Conservation (phyloP, 768 basidiomycete genomes). For the Butyriboletus loyo region DNA sequence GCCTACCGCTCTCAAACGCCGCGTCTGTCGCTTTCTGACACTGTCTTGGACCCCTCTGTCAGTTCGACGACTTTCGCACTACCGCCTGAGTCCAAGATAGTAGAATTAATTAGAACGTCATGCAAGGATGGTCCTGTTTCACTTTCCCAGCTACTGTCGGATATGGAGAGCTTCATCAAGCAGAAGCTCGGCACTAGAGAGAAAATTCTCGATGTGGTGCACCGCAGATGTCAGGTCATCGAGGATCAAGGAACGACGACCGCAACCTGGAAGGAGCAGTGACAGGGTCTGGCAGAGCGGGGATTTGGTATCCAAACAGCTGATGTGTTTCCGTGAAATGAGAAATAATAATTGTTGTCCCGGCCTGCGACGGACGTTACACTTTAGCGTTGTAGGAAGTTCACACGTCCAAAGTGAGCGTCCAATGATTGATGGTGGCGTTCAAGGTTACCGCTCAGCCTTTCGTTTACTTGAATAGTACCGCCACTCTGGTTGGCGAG, state of each 20-base stretch:
- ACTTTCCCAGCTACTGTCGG: slow-evolving; percentile 20
- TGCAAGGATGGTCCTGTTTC: slow-evolving; percentile 41
- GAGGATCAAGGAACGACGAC: slow-evolving; percentile 42
- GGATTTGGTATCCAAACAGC: not conserved
- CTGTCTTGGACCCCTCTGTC: slow-evolving; percentile 25
- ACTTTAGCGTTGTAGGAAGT: not conserved
- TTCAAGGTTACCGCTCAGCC: slow-evolving; percentile 19
- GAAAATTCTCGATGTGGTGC: slow-evolving; percentile 75
- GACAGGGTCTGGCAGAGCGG: slow-evolving; percentile 13
- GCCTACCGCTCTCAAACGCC: slow-evolving; percentile 45
- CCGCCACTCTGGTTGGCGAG: slow-evolving; percentile 17
- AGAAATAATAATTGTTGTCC: not conserved
- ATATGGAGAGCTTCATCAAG: slow-evolving; percentile 21
- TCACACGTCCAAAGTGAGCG: not conserved
- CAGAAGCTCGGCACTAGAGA: slow-evolving; percentile 60
- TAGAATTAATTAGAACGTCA: slow-evolving; percentile 46
- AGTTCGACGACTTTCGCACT: slow-evolving; percentile 48
- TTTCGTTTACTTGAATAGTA: slow-evolving; percentile 11
- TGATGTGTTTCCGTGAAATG: not conserved
- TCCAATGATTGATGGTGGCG: slow-evolving; percentile 29
- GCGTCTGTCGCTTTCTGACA: slow-evolving; percentile 40
- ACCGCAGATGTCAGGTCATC: slow-evolving; percentile 60
- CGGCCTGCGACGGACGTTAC: slow-evolving; percentile 5
- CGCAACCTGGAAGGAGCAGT: slow-evolving; percentile 25
- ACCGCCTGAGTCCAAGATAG: slow-evolving; percentile 76